Evolutionary conservation across 768 basidiomycete genomes (phyloP), one percentile per base, ranked within the genome.

Genomic region (Termitomyces sp.): DNA sequence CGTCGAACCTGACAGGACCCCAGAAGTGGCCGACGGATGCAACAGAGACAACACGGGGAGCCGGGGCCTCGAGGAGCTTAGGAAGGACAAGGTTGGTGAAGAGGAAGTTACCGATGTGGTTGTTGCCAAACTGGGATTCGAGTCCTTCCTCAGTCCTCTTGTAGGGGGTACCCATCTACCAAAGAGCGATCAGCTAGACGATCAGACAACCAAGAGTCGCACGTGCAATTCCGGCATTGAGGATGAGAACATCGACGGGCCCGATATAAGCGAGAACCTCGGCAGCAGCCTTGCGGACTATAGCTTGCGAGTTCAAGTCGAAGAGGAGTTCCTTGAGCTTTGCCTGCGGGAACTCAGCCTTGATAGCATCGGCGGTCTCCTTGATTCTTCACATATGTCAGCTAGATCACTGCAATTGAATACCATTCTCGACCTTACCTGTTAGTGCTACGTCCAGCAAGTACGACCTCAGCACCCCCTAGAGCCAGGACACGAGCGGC

Each of bases 51-150:
- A 64, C 45, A 38, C 63, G 49, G 24, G 63, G 44, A 24, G 59
- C 40, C 9, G 56, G 7, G 9, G 58, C 44, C 4, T 54, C 58
- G 11, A 58, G 49, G 11, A 59, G 49, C 45, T 61, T 64, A 28
- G 56, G 52, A n/a, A n/a, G n/a, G n/a, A n/a, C n/a, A n/a, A n/a
- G n/a, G n/a, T n/a, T n/a, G n/a, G n/a, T n/a, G n/a, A 28, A 33
- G 68, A 69, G 60, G 62, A 56, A 67, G 51, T 69, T 65, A 45
- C 66, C 66, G 22, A 69, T 57, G 38, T 69, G 66, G 59, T 70
- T 70, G 46, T 59, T 62, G 49, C 60, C 68, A 39, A 70, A 63
- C 40, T n/a, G n/a, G n/a, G 52, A 53, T 54, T 70, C 68, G n/a
- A 67, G 57, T 33, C 67, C 67, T 39, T 70, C 61, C n/a, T n/a